Conservation (phyloP, 805 yeast species). For the Kodamaea nitidulidarum region DNA sequence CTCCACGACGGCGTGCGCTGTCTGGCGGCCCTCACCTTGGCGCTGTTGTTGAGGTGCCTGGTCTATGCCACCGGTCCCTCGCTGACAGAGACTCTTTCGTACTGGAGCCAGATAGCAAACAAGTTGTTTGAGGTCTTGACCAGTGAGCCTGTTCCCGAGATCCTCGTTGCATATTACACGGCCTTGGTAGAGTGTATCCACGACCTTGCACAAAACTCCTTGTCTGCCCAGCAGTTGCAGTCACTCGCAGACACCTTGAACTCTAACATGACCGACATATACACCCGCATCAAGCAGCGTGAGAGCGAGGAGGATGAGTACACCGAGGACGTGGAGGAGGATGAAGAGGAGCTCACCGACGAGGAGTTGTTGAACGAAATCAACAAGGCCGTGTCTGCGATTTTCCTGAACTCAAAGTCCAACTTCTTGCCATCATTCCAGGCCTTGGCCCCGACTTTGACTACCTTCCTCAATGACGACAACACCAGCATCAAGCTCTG, state of each 20-base stretch:
- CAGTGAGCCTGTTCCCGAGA: conserved; percentile 79
- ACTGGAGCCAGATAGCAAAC: conserved; percentile 69
- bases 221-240: conserved; percentile 52
- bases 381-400: conserved; percentile 64
- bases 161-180: conserved; percentile 72
- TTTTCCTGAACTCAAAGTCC: conserved; percentile 60
- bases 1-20: conserved; percentile 93
- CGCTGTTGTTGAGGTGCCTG: conserved; percentile 66
- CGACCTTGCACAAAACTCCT: conserved; percentile 60
- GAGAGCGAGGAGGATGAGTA: conserved; percentile 80
- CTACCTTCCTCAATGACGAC: conserved; percentile 59
- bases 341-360: conserved; percentile 82
- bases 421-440: conserved; percentile 65
- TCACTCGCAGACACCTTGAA: conserved; percentile 57
- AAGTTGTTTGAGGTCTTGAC: conserved; percentile 65
- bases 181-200: conserved; percentile 65
- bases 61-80: conserved; percentile 51
- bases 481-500: conserved; percentile 67
- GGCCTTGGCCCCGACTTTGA: conserved; percentile 56
- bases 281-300: conserved; percentile 66
- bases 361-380: conserved; percentile 87
- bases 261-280: conserved; percentile 60
- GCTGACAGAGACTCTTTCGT: conserved; percentile 55
- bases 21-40: conserved; percentile 81
- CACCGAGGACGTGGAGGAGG: conserved; percentile 79